A percentile compares a stretch with the other conserved stretches of the same genome.
These are phyloP conservation scores for Talaromyces sp. DNA, from an alignment of 2,329 filamentous ascomycete genomes.

Conservation along the genomic window DNA sequence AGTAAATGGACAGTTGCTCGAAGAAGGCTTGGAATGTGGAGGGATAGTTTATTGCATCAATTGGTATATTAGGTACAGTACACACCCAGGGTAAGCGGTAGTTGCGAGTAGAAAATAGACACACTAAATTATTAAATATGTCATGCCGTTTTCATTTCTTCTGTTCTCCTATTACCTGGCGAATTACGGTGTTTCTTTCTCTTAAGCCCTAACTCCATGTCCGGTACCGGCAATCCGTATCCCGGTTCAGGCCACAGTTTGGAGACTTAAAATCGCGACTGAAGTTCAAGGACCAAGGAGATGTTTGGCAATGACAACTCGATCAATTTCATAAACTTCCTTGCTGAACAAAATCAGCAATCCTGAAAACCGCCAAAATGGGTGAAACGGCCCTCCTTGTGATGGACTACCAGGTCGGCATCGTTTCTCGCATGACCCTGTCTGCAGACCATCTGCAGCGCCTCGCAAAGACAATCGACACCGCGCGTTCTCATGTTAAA, in stretches of 20 bases:
- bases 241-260: not conserved
- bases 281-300: not conserved
- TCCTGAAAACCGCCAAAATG: not conserved
- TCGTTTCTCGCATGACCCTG: conserved; percentile 21
- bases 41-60: too few relatives aligned
- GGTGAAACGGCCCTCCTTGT: conserved; percentile 34
- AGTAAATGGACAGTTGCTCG: not conserved
- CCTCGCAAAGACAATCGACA: conserved; percentile 23
- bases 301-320: too few relatives aligned
- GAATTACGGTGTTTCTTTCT: not conserved
- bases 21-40: not conserved
- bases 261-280: not conserved
- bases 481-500: not conserved
- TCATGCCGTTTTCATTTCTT: not conserved
- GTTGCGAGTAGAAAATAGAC: not conserved
- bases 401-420: conserved; percentile 38
- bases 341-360: not conserved
- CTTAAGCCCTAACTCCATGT: not conserved
- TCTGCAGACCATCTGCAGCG: not conserved
- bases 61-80: too few relatives aligned
- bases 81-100: not conserved
- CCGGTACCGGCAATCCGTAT: not conserved
- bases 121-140: not conserved
- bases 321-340: not conserved
- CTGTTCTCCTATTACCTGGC: not conserved